Conservation (phyloP, 2,329 filamentous ascomycete genomes). For the Colletotrichum liaoningense region DNA sequence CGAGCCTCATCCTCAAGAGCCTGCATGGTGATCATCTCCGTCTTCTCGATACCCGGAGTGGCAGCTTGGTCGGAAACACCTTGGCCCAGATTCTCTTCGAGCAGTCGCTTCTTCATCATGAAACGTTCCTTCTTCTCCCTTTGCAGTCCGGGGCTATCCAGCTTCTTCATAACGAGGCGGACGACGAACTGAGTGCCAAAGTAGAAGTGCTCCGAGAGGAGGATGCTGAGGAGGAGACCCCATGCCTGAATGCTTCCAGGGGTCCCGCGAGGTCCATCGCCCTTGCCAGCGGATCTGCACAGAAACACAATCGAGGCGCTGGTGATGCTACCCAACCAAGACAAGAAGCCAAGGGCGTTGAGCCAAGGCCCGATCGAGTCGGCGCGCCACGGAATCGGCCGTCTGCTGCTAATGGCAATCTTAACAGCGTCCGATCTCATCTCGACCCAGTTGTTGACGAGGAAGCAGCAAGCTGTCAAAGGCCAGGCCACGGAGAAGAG, state of each 20-base stretch:
- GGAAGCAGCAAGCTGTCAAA: conserved; percentile 86
- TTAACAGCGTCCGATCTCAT: conserved; percentile 94
- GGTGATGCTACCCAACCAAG: conserved; percentile 92
- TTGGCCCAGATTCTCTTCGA: conserved; percentile 77
- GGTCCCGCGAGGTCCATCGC: conserved; percentile 72
- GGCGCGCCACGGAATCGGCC: conserved; percentile 88
- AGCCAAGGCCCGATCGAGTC: conserved; percentile 97
- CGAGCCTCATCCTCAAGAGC: conserved; percentile 74
- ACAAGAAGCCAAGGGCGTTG: conserved; percentile 85
- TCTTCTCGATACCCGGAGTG: conserved; percentile 59
- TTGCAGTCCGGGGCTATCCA: conserved; percentile 88
- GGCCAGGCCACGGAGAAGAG: conserved; percentile 97
- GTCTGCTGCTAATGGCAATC: conserved; percentile 88
- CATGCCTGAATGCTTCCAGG: conserved; percentile 80
- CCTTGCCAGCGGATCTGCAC: conserved; percentile 83
- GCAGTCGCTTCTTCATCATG: conserved; percentile 80
- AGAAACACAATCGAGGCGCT: conserved; percentile 90
- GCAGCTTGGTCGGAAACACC: conserved; percentile 62
- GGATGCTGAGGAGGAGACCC: conserved; percentile 83
- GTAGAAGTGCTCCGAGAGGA: conserved; percentile 91
- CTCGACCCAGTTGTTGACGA: conserved; percentile 97
- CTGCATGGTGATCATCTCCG: conserved; percentile 73
- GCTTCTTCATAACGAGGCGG: conserved; percentile 77
- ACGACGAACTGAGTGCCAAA: conserved; percentile 81
- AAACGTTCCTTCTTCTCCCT: conserved; percentile 87